Evolutionary conservation across 352 stramenopile species (phyloP), one percentile per base, ranked within the genome.

Genomic region (Aphanomyces euteiches): DNA sequence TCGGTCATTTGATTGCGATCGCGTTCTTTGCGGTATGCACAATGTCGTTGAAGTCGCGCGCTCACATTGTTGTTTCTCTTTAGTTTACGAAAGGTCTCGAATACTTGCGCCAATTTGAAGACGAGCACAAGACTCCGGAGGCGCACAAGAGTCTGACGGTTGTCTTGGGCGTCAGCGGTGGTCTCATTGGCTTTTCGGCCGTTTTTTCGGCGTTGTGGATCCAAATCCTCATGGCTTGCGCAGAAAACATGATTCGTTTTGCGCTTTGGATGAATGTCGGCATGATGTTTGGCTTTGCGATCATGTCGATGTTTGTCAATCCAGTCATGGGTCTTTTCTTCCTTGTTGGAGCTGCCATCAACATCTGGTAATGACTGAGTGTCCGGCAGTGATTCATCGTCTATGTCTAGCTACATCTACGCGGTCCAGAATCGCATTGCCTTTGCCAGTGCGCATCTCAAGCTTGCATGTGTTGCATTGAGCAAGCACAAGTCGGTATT

Each of bases 251-350:
- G 76, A 95, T 95, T 75, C 71, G 76, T 61, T 82, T 95, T 37
- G 85, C 87, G 34, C 76, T 95, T 8, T 95, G 85, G 85, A 77
- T 90, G 56, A 95, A 95, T 78, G 87, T 93, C 37, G 80, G 67
- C 7, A 72, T 93, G 60, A 77, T 90, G 39, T 71, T 93, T 47
- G 77, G 73, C 28, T 90, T 90, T 58, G 87, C 85, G 6, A 48
- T 89, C 45, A 64, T 77, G 17, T 87, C 81, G 34, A 86, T 95
- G 57, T 77, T 78, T 8, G 84, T 87, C 21, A 89, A 85, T 47
- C 75, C 78, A 0, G 81, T 90, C 72, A 81, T 85, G 34, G 77
- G 78, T 19, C 74, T 89, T 3, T 41, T 90, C 19, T 87, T 90
- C 56, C 69, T 93, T 4, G 8, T 77, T 3, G 60, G 88, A 69